phyloP scores from a whole-genome alignment of 176 grass and related monocot genomes.

The Aegilops longissima region DNA sequence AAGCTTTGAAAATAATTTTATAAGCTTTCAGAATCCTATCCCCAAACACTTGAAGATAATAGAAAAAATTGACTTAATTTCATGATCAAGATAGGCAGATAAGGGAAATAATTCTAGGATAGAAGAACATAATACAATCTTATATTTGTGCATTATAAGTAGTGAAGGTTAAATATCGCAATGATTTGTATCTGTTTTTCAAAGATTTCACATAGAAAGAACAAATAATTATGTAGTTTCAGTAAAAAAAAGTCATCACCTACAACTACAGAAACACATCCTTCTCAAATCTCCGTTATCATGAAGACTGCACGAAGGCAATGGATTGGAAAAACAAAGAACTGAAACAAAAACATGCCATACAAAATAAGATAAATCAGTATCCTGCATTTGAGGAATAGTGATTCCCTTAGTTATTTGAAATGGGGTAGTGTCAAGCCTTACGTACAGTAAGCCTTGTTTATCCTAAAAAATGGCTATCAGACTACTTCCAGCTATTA shows the following conservation, averaged over 20 bases:
- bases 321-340: constrained; percentile 6
- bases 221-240: no score
- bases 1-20: no score
- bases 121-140: no score
- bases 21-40: no score
- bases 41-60: no score
- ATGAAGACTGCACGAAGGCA: neutral
- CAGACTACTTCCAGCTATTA: constrained; percentile 51
- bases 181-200: no score
- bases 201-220: no score
- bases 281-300: constrained; percentile 32
- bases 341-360: neutral
- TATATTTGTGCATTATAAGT: no score
- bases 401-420: neutral
- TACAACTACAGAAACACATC: constrained; percentile 8
- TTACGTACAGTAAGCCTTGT: constrained; percentile 48
- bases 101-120: no score
- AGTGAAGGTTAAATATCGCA: no score
- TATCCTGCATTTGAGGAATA: neutral
- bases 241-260: constrained; percentile 1
- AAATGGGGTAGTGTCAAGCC: neutral
- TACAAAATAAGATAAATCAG: neutral
- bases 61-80: no score
- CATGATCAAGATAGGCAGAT: no score
- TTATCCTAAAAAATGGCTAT: constrained; percentile 54